Percentiles rank a stretch among this genome's conserved stretches.
These are phyloP conservation scores for Fagopyrum esculentum DNA, from an alignment of 148 eudicot genomes.

Conservation along the genomic window DNA sequence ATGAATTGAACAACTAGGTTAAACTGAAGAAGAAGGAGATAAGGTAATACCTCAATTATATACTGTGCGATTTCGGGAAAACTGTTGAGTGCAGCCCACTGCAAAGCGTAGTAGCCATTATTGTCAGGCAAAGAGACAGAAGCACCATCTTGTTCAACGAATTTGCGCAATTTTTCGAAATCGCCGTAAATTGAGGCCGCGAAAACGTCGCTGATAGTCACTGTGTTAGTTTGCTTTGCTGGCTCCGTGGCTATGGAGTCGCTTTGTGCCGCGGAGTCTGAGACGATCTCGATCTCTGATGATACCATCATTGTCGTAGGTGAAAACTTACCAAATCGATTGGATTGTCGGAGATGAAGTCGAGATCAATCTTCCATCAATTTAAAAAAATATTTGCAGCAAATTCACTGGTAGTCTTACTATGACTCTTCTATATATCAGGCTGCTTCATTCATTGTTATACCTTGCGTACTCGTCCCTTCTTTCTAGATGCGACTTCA, in stretches of 20 bases:
- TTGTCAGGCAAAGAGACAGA: conserved; percentile 76
- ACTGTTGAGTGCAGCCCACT: conserved; percentile 96
- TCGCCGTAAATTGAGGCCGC: conserved; percentile 98
- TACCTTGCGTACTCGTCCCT: neutral
- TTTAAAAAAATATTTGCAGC: neutral
- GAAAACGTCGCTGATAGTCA: conserved; percentile 58
- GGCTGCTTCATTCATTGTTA: neutral
- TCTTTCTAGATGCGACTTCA: neutral
- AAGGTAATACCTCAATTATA: conserved; percentile 62
- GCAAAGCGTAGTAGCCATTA: conserved; percentile 80
- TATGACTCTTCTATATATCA: neutral
- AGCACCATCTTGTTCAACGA: conserved; percentile 76
- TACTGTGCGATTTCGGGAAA: conserved; percentile 88
- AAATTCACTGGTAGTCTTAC: neutral
- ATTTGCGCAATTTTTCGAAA: conserved; percentile 76
- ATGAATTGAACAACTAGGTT: neutral
- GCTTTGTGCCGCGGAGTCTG: conserved; percentile 34
- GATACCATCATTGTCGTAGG: conserved; percentile 28
- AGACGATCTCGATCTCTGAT: conserved; percentile 72
- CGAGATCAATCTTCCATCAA: neutral
- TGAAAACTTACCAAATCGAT: neutral
- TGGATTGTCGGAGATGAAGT: neutral
- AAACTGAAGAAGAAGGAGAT: neutral
- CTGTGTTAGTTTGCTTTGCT: conserved; percentile 24
- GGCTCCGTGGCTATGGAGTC: conserved; percentile 13